Evolutionary conservation across 106 monocot species (phyloP), one percentile per base, ranked within the genome.

Genomic region (Xerophyta viscosa): DNA sequence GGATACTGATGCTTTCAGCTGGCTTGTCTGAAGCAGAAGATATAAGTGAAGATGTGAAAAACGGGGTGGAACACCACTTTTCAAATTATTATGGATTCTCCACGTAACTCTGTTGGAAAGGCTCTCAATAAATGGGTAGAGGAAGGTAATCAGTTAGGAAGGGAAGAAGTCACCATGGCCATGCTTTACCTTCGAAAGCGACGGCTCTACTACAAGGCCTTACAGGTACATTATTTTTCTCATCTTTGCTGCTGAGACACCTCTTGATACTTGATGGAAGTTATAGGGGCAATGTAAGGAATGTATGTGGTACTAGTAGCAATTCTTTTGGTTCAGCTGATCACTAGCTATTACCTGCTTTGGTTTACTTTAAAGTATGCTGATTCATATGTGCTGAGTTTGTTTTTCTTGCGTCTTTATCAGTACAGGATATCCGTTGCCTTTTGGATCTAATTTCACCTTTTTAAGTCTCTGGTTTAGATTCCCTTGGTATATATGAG

Each of bases 141-240:
- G 56, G 71, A 77, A 59, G 84, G 89, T n/a, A 77, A 84, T 44
- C 10, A 69, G 28, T 28, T 84, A 26, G 83, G 69, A 31, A 42
- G 61, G 30, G 24, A 18, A 33, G 80, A 80, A 30, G 31, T 77
- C 24, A 42, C 29, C 22, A 5, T 39, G 24, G 49, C 53, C 31
- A 18, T 86, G 22, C 42, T 73, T 25, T 39, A 33, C 27, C 84
- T 90, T 53, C 66, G 89, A 17, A 90, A 54, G 58, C 29, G 68
- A 15, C 46, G 55, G 23, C 39, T 67, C 25, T 90, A 50, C 57
- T 47, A 19, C 11, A 90, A 90, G 63, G 84, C 89, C 29, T 50
- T 90, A 45, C 73, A 81, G 84, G 88, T 89, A 29, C 26, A 27
- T 23, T 3, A 23, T 62, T 21, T 56, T 65, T 50, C 29, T 13